Base-by-base conservation (phyloP, 2,329 filamentous ascomycete genomes). In the Chrysoporthe cubensis region DNA sequence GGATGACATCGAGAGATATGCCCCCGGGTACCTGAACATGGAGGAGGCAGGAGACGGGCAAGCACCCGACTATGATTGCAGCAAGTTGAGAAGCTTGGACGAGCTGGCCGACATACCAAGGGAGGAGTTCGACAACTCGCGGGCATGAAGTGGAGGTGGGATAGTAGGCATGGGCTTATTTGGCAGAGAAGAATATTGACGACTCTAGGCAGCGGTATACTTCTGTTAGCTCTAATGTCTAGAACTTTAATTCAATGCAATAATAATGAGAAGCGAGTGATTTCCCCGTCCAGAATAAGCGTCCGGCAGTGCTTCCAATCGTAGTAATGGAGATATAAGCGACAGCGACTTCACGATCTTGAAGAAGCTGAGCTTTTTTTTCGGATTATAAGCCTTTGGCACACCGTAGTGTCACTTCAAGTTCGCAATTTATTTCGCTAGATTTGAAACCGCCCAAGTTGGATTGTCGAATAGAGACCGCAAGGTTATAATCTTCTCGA, bases 1-100 rank as follows among this genome's bases (percentile, higher is more conserved):
- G 18, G 52, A 65, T 4, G 63, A 59, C 11, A 65, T 59, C 13
- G 54, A 65, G 63, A 65, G 63, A 16, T 65, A 58, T n/a, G 63
- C 63, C 26, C 63, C 63, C 13, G 63, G 63, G 5, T 65, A 65
- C 32, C 54, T 65, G 26, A 26, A 26, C 13, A 46, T 65, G 54
- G 57, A 60, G 37, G 40, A 16, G 21, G 57, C 37, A 21, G 62
- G 62, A 13, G 8, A 43, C 3, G 40, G 50, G 4, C 11, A 14
- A 18, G 62, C 62, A 16, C 62, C 50, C 43, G 62, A 64, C 9
- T 64, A 64, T 13, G 50, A 64, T 9, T 56, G 42, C 14, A 3
- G 13, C 13, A 64, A 57, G 40, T 44, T 64, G 11, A 64, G 62
- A 34, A 46, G 37, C 21, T 16, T 5, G 9, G 50, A 57, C 1